Base-by-base conservation (phyloP, 2,329 filamentous ascomycete species). In the Colletotrichum orbiculare region DNA sequence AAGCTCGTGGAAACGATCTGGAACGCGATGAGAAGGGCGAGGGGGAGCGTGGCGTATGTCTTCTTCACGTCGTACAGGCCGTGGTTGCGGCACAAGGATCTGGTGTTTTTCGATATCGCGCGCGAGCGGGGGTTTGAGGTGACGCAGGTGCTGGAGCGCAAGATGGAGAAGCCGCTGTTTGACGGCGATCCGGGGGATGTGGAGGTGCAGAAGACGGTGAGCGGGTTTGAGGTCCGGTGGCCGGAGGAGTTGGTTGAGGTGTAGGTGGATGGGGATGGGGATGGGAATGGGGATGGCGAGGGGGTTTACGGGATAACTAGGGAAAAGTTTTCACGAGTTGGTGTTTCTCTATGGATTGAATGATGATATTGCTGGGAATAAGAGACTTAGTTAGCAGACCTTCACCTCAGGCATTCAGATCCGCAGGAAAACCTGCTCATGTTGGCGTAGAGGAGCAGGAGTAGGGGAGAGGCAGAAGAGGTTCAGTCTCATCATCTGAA, bases 61-160 rank as follows among this genome's bases (percentile, higher is more conserved):
- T 96, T 97, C 77, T 98, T 97, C 80, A 97, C 94, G 0, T 94
- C 93, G 17, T 97, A 98, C 78, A 85, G 96, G 68, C 94, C 95
- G 2, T 97, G 94, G 94, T 82, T 97, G 73, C 83, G 91, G 71
- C 86, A 94, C 68, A 91, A 93, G 76, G 96, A 97, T 73, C 82
- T 97, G 75, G 87, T 85, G 4, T 97, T 97, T 80, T 97, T 97
- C 74, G 91, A 94, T 53, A 73, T 94, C 62, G 92, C 90, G 5
- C 82, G 87, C 64, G 85, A 87, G 55, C 84, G 82, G 53, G 94
- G 93, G 0, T 91, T 97, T 66, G 78, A 78, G 13, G 94, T 97
- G 3, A 89, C 90, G 68, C 93, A 95, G 81, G 84, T 97, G 39
- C 82, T 94, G 52, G 93, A 97, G 78, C 87, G 90, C 76, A 87